Evolutionary conservation across 2,329 filamentous ascomycete species (phyloP).

Genomic region (Zymoseptoria crescenta): DNA sequence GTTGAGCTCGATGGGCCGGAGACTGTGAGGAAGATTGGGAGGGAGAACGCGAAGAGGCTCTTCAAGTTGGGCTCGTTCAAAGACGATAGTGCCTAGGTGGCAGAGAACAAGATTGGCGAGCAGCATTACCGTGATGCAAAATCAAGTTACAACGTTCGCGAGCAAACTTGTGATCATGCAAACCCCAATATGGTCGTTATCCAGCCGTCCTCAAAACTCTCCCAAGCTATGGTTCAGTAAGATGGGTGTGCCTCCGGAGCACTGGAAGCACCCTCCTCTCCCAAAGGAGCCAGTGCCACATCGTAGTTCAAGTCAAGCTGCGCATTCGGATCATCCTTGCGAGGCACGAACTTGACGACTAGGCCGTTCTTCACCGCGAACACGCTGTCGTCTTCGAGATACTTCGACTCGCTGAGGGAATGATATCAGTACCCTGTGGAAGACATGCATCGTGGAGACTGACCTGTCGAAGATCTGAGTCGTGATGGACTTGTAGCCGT

Average conservation of each 20-base stretch:
- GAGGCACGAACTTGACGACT: conserved; percentile 49
- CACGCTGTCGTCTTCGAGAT: conserved; percentile 52
- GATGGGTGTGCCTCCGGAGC: neutral
- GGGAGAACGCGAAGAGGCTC: conserved; percentile 25
- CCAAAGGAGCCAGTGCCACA: conserved; percentile 10
- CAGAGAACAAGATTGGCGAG: no score
- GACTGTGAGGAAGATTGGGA: conserved; percentile 21
- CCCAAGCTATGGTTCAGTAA: neutral
- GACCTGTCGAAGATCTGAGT: conserved; percentile 66
- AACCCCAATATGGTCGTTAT: no score
- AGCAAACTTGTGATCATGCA: neutral
- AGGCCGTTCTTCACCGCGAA: conserved; percentile 54
- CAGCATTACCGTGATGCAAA: no score
- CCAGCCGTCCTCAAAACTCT: neutral
- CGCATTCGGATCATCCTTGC: conserved; percentile 37
- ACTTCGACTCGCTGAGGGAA: conserved; percentile 45
- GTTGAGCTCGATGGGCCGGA: conserved; percentile 14
- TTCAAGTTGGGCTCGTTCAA: conserved; percentile 23
- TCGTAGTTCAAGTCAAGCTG: conserved; percentile 14
- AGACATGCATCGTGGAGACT: conserved; percentile 1
- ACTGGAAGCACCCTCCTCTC: conserved; percentile 5
- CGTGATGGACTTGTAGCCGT: conserved; percentile 60
- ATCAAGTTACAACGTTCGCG: neutral
- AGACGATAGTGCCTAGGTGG: conserved; percentile 10
- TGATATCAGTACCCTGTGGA: neutral